Base-by-base conservation (phyloP, 192 early-diverging fungal genomes). In the Mortierella claussenii region DNA sequence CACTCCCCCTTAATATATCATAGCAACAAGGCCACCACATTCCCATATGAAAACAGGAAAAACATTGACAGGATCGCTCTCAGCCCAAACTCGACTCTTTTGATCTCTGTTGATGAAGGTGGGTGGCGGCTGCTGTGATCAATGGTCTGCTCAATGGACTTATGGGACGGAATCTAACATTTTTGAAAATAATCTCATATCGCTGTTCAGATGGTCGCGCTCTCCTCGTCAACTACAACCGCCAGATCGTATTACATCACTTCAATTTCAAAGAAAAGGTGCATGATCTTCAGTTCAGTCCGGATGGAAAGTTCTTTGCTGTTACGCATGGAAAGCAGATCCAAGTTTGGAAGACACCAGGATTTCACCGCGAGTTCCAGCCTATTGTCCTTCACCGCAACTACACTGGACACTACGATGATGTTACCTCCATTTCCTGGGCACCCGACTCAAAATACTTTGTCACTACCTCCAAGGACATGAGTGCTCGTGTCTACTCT, bases 71-170 rank as follows among this genome's bases (percentile, higher is more conserved):
- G 89, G 20, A 87, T 99, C 30, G 97, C 96, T 3, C 84, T 99
- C 17, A 93, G 93, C 15, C 96, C 97, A 45, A 91, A 93, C 50
- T 92, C 93, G 9, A 87, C 88, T 32, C 80, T 99, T n/a, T 76
- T 99, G 52, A 85, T 99, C 23, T 89, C 92, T 6, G 87, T 98
- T 3, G 97, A 99, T 60, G 94, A 97, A 85, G 91, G 92, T 92
- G 55, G 42, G 67, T 12, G 17, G 43, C 43, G 4, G 15, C n/a
- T n/a, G n/a, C n/a, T n/a, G n/a, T n/a, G n/a, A n/a, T n/a, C n/a
- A n/a, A n/a, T n/a, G n/a, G n/a, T n/a, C n/a, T n/a, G n/a, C n/a
- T n/a, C n/a, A n/a, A n/a, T n/a, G n/a, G n/a, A n/a, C n/a, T n/a
- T n/a, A n/a, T n/a, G n/a, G n/a, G n/a, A n/a, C n/a, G n/a, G n/a